A percentile compares a stretch with the other conserved stretches of the same genome.
These are phyloP conservation scores for Aspergillus fumigatiaffinis DNA, from an alignment of 2,329 filamentous ascomycete genomes.

Conservation along the genomic window DNA sequence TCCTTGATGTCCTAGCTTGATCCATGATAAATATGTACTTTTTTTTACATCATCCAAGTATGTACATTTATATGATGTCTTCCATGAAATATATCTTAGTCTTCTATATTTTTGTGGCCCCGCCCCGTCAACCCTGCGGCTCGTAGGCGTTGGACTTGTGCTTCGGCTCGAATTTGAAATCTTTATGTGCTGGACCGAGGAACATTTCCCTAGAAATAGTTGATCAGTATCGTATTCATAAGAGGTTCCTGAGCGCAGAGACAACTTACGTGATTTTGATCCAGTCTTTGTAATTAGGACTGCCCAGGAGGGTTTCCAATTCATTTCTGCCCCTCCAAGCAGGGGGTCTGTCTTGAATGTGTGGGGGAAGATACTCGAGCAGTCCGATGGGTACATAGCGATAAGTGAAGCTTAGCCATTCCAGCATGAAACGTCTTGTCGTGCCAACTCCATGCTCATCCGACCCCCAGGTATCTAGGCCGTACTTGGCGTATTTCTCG, in stretches of 20 bases:
- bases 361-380: conserved; percentile 81
- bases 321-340: conserved; percentile 81
- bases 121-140: conserved; percentile 53
- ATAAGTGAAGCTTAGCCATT: conserved; percentile 92
- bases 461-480: conserved; percentile 90
- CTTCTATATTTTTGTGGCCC: background rate
- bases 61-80: background rate
- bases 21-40: background rate
- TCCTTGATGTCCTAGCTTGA: background rate
- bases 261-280: conserved; percentile 86
- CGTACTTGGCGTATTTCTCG: conserved; percentile 85
- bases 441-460: conserved; percentile 91
- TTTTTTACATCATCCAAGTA: background rate
- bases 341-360: conserved; percentile 83
- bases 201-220: conserved; percentile 78
- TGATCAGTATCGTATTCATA: conserved; percentile 11
- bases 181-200: conserved; percentile 80
- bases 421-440: conserved; percentile 85
- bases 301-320: conserved; percentile 87
- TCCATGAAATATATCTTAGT: background rate
- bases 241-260: conserved; percentile 7
- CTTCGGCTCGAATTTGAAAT: conserved; percentile 94
- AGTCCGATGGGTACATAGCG: conserved; percentile 89
- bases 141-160: conserved; percentile 94
- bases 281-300: conserved; percentile 93